Percentiles rank a stretch among this genome's conserved stretches.
These are phyloP conservation scores for Zanthoxylum bungeanum DNA, from an alignment of 345 rosid species.

Conservation along the genomic window DNA sequence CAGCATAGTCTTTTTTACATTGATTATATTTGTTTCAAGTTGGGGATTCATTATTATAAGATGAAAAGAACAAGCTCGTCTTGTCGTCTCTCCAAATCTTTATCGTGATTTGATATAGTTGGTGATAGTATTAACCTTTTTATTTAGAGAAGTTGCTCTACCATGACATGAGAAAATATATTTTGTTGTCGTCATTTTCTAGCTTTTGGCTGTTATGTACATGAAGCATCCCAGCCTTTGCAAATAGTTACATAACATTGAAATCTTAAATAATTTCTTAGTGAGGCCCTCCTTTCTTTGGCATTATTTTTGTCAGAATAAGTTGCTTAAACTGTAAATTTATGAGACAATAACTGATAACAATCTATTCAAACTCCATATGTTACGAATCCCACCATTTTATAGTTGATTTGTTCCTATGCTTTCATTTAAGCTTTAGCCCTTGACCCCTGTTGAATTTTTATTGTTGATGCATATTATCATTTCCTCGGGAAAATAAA, in stretches of 20 bases:
- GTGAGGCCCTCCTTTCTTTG: too few species aligned
- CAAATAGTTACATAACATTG: background rate
- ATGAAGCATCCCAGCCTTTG: background rate
- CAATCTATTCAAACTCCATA: background rate
- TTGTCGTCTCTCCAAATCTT: background rate
- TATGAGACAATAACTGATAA: background rate
- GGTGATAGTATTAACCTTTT: background rate
- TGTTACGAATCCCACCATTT: background rate
- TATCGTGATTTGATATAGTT: background rate
- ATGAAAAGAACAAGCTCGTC: background rate
- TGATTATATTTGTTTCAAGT: background rate
- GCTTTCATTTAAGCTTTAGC: background rate
- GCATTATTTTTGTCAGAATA: background rate
- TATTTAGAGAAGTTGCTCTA: background rate
- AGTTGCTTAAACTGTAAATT: background rate
- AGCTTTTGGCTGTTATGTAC: background rate
- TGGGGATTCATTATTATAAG: background rate
- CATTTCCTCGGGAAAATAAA: background rate
- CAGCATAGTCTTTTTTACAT: background rate
- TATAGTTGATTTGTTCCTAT: background rate
- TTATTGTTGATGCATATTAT: background rate
- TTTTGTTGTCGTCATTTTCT: background rate
- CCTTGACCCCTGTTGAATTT: background rate
- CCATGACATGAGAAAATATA: background rate
- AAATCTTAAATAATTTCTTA: background rate